Evolutionary conservation across 139 green algal genomes (phyloP), one percentile per base, ranked within the genome.

Genomic region (Eudorina sp.): DNA sequence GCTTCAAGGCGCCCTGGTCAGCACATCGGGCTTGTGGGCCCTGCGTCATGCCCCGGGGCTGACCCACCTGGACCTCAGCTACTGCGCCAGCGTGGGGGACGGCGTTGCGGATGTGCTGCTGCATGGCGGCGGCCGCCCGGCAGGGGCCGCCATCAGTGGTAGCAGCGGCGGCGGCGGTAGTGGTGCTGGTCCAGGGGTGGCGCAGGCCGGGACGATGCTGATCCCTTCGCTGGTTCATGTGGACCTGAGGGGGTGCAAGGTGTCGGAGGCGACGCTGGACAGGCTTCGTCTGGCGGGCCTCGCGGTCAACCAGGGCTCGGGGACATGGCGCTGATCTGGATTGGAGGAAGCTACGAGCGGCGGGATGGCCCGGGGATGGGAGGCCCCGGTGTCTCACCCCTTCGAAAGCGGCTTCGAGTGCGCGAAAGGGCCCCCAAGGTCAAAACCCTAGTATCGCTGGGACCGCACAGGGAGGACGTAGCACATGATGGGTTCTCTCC

Each of bases 211-310:
- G 5, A 53, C 0, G 36, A 31, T 14, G 81, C 46, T 87, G 64
- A 45, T 87, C 38, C 81, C 81, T 0, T 87, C 36, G 19, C 81
- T 87, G 81, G 81, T 68, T 4, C 64, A 68, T 9, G 4, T 87
- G 13, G 81, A 87, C 19, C 34, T 87, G 62, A 31, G 64, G 16
- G 81, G 81, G 3, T 87, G 81, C 19, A 36, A 36, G 45, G 81
- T 87, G 45, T 7, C 27, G 9, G 81, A 87, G 45, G n/a, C 62
- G 34, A 55, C 62, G 46, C 19, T 87, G 66, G 45, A 23, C 7
- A 43, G 81, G 41, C 81, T 87, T 41, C n/a, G 62, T 3, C 25
- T 16, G 0, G 45, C 45, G 18, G 81, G 81, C 0, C 18, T 79
- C 16, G 81, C 81, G n/a, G 81, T 87, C 9, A 73, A 78, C 19